Evolutionary conservation across 2,329 filamentous ascomycete genomes (phyloP).

Genomic region (Stemphylium lycopersici): DNA sequence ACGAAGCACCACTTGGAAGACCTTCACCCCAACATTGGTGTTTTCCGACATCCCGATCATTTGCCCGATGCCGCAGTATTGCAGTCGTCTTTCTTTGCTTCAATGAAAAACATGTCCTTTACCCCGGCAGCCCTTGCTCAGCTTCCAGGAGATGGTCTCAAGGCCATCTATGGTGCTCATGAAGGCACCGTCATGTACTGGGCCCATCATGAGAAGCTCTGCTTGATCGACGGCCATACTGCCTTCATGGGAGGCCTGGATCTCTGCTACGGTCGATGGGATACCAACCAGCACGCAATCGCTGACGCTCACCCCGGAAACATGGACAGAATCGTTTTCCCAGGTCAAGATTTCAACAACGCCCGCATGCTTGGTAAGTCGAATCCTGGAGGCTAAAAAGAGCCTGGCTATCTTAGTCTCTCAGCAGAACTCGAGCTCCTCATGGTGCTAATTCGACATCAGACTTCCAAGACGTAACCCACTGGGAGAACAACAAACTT

Average conservation of each 20-base stretch:
- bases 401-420: not conserved
- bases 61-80: conserved; percentile 73
- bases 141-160: conserved; percentile 73
- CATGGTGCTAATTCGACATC: conserved; percentile 18
- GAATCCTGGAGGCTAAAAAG: not conserved
- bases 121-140: conserved; percentile 64
- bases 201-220: conserved; percentile 93
- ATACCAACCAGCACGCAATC: conserved; percentile 85
- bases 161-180: conserved; percentile 79
- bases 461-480: conserved; percentile 74
- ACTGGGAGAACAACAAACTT: conserved; percentile 87
- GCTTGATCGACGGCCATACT: conserved; percentile 75
- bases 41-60: conserved; percentile 92
- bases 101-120: conserved; percentile 62
- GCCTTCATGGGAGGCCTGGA: conserved; percentile 94
- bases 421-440: not conserved
- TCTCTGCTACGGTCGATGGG: conserved; percentile 84
- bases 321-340: conserved; percentile 77
- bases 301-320: conserved; percentile 82
- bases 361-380: conserved; percentile 74
- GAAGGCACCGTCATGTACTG: conserved; percentile 86
- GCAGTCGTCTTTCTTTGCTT: conserved; percentile 62
- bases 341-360: conserved; percentile 93
- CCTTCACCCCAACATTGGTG: conserved; percentile 81
- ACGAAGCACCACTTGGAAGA: conserved; percentile 80